These are phyloP conservation scores for Collybia sordida DNA, from an alignment of 768 basidiomycete genomes.

Conservation along the genomic window DNA sequence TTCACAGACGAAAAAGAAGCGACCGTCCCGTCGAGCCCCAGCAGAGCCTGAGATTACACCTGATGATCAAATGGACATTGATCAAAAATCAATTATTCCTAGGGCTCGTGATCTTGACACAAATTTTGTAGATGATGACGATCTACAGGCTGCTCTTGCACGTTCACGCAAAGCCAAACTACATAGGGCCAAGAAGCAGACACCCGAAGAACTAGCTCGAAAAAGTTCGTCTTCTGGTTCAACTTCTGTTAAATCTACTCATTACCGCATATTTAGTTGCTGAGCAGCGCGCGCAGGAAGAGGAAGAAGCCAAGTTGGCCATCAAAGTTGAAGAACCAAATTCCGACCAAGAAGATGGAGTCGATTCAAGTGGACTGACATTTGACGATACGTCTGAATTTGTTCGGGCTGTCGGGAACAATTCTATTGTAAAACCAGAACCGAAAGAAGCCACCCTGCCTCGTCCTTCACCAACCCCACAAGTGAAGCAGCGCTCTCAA, in stretches of 20 bases:
- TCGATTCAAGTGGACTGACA: conserved; percentile 60
- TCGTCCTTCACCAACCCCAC: conserved; percentile 15
- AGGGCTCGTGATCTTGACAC: conserved; percentile 72
- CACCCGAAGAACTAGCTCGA: conserved; percentile 80
- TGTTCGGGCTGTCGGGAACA: conserved; percentile 78
- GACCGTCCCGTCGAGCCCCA: conserved; percentile 64
- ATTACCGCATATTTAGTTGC: conserved; percentile 48
- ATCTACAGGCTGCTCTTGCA: conserved; percentile 90
- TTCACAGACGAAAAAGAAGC: conserved; percentile 88
- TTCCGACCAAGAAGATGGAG: conserved; percentile 38
- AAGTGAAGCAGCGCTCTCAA: conserved; percentile 34
- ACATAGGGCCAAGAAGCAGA: conserved; percentile 70
- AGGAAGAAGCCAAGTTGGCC: conserved; percentile 35
- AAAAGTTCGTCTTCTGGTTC: conserved; percentile 52
- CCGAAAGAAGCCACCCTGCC: conserved; percentile 31
- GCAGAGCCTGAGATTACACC: conserved; percentile 48
- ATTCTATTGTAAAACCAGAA: conserved; percentile 54
- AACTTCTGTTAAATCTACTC: conserved; percentile 1
- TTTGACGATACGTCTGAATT: conserved; percentile 99
- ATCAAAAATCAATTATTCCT: conserved; percentile 67
- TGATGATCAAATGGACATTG: conserved; percentile 76
- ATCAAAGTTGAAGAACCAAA: conserved; percentile 50
- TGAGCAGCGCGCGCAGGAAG: conserved; percentile 57
- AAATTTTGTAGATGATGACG: conserved; percentile 98
- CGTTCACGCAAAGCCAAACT: conserved; percentile 82